Evolutionary conservation across 192 early-diverging fungal species (phyloP).

Genomic region (Umbelopsis isabellina): DNA sequence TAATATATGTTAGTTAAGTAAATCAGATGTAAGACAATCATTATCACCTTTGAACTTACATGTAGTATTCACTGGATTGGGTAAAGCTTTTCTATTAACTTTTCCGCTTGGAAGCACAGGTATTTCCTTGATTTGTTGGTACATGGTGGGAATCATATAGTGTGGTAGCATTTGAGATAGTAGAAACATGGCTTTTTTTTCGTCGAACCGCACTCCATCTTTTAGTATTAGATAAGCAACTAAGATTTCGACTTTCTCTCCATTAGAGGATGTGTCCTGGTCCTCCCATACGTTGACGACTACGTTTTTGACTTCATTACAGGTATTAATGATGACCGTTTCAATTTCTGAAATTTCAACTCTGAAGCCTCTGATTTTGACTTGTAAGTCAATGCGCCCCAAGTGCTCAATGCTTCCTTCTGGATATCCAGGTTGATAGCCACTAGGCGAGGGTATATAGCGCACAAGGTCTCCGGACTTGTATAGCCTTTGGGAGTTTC

Average conservation of each 20-base stretch:
- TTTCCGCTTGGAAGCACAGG: slow-evolving; percentile 37
- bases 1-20: neutral
- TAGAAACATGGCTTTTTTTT: slow-evolving; percentile 28
- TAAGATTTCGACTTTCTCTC: neutral
- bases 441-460: slow-evolving; percentile 17
- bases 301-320: slow-evolving; percentile 28
- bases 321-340: slow-evolving; percentile 23
- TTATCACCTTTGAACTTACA: neutral
- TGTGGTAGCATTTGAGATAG: slow-evolving; percentile 57
- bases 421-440: neutral
- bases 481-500: slow-evolving; percentile 29
- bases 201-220: neutral
- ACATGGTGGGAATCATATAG: slow-evolving; percentile 65
- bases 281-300: slow-evolving; percentile 37
- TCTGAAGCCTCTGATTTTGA: slow-evolving; percentile 47
- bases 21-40: neutral
- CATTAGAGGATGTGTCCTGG: slow-evolving; percentile 49
- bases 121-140: slow-evolving; percentile 26
- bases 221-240: neutral
- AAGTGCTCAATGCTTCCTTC: slow-evolving; percentile 37
- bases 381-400: slow-evolving; percentile 42
- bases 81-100: slow-evolving; percentile 40
- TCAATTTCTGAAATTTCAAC: slow-evolving; percentile 43
- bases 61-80: slow-evolving; percentile 14
- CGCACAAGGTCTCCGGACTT: slow-evolving; percentile 37